A percentile compares a stretch with the other conserved stretches of the same genome.
phyloP scores from a whole-genome alignment of 108 stramenopile genomes.

The Cyclotella choctawhatcheeana region DNA sequence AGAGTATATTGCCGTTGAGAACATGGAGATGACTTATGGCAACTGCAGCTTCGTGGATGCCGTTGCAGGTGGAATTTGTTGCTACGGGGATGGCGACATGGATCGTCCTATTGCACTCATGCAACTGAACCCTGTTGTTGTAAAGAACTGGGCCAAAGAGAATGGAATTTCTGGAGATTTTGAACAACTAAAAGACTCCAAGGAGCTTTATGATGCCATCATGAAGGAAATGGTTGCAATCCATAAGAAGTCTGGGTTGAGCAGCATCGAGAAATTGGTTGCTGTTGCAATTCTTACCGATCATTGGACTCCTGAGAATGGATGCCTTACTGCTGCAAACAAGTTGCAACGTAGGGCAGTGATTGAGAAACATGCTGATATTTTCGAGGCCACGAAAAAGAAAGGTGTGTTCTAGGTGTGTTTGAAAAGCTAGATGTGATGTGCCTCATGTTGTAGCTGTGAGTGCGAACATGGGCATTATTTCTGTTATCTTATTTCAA shows the following conservation, averaged over 20 bases:
- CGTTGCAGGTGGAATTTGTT: slow-evolving; percentile 78
- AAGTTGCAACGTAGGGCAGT: slow-evolving; percentile 86
- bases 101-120: slow-evolving; percentile 86
- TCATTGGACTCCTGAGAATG: slow-evolving; percentile 91
- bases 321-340: slow-evolving; percentile 88
- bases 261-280: slow-evolving; percentile 78
- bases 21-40: slow-evolving; percentile 85
- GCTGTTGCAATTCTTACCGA: slow-evolving; percentile 61
- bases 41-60: slow-evolving; percentile 79
- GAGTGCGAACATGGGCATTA: too few species aligned
- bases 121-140: slow-evolving; percentile 65
- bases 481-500: too few species aligned
- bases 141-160: slow-evolving; percentile 78
- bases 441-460: neutral
- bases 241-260: slow-evolving; percentile 75
- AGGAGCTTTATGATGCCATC: slow-evolving; percentile 75
- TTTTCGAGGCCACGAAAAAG: slow-evolving; percentile 69
- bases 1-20: slow-evolving; percentile 91
- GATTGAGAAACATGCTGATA: slow-evolving; percentile 60
- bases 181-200: slow-evolving; percentile 56
- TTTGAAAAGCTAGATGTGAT: neutral
- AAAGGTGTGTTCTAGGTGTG: slow-evolving; percentile 72
- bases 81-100: slow-evolving; percentile 92
- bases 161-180: slow-evolving; percentile 75
- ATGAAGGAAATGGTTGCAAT: slow-evolving; percentile 68